These are phyloP conservation scores for Leccinum uliginosum DNA, from an alignment of 768 basidiomycete species.

Conservation along the genomic window DNA sequence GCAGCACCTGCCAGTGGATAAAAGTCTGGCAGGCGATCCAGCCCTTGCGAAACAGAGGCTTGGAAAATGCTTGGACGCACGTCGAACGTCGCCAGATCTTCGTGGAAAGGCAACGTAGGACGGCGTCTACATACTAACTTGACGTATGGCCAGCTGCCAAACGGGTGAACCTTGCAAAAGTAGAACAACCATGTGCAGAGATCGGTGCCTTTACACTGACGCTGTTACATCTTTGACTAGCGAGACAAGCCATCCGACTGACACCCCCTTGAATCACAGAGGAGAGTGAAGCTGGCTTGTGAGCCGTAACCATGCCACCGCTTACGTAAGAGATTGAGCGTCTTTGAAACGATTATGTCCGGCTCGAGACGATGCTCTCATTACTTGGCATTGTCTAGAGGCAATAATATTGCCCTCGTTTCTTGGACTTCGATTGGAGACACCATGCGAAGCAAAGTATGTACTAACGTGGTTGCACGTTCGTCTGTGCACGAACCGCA, in stretches of 20 bases:
- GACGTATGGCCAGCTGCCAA: neutral
- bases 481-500: neutral
- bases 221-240: neutral
- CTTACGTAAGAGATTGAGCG: no score
- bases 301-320: neutral
- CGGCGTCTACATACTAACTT: neutral
- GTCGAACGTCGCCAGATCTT: neutral
- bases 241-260: neutral
- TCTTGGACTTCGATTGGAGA: neutral
- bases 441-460: neutral
- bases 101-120: neutral
- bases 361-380: neutral
- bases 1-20: neutral
- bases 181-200: neutral
- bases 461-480: neutral
- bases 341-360: neutral
- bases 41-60: neutral
- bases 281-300: no score
- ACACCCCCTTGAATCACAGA: neutral
- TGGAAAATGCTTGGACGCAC: neutral
- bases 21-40: neutral
- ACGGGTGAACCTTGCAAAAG: neutral
- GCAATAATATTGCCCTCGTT: neutral
- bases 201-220: neutral
- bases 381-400: neutral